Conservation (phyloP, 371 early-diverging fungal genomes). For the Mortierella sp. region DNA sequence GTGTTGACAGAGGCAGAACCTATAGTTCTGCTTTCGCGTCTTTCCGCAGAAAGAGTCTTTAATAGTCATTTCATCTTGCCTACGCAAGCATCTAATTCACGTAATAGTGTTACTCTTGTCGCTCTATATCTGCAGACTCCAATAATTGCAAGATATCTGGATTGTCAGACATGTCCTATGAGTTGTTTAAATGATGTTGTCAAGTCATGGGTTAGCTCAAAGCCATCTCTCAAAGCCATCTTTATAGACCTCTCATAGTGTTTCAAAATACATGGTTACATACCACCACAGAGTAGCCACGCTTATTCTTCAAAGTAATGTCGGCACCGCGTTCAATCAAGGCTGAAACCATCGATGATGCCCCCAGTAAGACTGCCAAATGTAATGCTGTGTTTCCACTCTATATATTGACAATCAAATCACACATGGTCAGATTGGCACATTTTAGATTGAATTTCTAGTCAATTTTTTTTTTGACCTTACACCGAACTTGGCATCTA, state of each 20-base stretch:
- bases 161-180: slow-evolving; percentile 46
- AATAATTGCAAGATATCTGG: slow-evolving; percentile 24
- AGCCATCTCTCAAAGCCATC: background rate
- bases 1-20: no score
- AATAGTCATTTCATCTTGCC: no score
- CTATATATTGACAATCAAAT: slow-evolving; percentile 36
- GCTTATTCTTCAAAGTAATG: slow-evolving; percentile 34
- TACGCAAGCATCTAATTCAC: no score
- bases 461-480: background rate
- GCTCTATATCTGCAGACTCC: background rate
- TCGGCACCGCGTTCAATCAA: slow-evolving; percentile 72
- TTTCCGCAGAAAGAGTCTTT: no score
- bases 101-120: no score
- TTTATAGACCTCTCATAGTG: background rate
- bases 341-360: slow-evolving; percentile 62
- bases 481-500: slow-evolving; percentile 49
- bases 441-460: no score
- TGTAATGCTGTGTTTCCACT: slow-evolving; percentile 70
- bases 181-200: background rate
- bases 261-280: background rate
- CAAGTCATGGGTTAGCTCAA: background rate
- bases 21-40: no score
- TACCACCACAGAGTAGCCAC: slow-evolving; percentile 52
- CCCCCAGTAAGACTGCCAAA: slow-evolving; percentile 71
- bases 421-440: background rate